Evolutionary conservation across 2,329 filamentous ascomycete genomes (phyloP), one percentile per base, ranked within the genome.

Genomic region (Epichloe gansuensis): DNA sequence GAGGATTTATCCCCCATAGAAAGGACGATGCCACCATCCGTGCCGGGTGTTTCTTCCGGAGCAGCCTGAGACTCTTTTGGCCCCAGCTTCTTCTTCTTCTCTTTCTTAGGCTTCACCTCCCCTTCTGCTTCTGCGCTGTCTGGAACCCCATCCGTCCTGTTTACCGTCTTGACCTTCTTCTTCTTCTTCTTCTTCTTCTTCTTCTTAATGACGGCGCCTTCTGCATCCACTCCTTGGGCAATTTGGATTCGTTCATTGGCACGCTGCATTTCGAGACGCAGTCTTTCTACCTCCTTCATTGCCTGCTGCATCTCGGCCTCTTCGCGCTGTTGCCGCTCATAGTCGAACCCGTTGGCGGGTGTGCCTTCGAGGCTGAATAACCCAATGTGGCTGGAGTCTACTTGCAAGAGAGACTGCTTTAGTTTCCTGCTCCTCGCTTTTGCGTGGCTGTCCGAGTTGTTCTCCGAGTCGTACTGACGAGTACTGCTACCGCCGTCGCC

Each of bases 231-330:
- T n/a, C 82, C 83, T 60, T 82, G 78, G 23, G 82, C 82, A 21
- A 84, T 78, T 58, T 86, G 78, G 39, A 90, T 82, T 51, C 85
- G 73, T 68, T 90, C 87, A 60, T 84, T 87, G 39, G 82, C 84
- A 52, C 86, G 73, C 68, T 90, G 87, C 89, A 97, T 95, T 68
- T 95, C 88, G 52, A 96, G 72, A 50, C 93, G 76, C 54, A 94
- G 71, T 49, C 83, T 76, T 71, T 97, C 91, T 3, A 98, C 87
- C 66, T 96, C 87, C 65, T 84, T 84, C 74, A 96, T 82, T 8
- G 91, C 93, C 61, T 81, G 82, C 44, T 81, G 82, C 88, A 96
- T 95, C 68, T 96, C 90, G 1, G 80, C 82, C 54, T 96, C 89
- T 62, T 95, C 89, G 15, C 78, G 80, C 63, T 84, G 78, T 57